Evolutionary conservation across 2,329 filamentous ascomycete genomes (phyloP), one percentile per base, ranked within the genome.

Genomic region (Exophiala spinifera): DNA sequence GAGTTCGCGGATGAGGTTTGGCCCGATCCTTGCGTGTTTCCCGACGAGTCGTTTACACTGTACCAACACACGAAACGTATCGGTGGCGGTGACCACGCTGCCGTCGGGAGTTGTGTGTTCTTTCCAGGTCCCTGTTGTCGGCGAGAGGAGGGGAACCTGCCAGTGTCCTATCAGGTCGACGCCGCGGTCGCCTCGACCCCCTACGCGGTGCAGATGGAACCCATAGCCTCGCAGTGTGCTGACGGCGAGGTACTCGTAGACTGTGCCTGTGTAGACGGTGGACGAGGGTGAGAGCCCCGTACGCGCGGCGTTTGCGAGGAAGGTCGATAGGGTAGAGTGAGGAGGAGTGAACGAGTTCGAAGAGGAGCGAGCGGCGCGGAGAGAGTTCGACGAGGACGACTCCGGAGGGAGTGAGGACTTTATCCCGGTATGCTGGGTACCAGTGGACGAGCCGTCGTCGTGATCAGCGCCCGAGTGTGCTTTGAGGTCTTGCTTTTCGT

Each of bases 81-180:
- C 61, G 10, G 66, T 60, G n/a, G 63, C 60, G n/a, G 60, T 19
- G 3, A 33, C 33, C 1, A 33, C 43, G 20, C 20, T 47, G 28
- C n/a, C 31, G 4, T 19, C 28, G 4, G 31, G 11, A 4, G n/a
- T 25, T 44, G 13, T 25, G 28, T 54, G 10, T 39, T 43, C 31
- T 19, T 57, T 51, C 48, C 42, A 51, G 17, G 20, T 14, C 21
- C 39, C 43, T 1, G 15, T 42, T 5, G 13, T 19, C 3, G 15
- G n/a, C n/a, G 49, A 40, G n/a, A 42, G 13, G n/a, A 39, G 56
- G 1, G 73, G 74, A 1, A 76, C 59, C 49, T 71, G 66, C 75
- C 75, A 78, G 40, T 70, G 70, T 43, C 74, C 75, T 5, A 74
- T 61, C 2, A 77, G 72, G 55, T 78, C 75, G 55, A 76, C 74